A percentile compares a stretch with the other conserved stretches of the same genome.
These are phyloP conservation scores for Auricularia cornea DNA, from an alignment of 768 basidiomycete species.

Conservation along the genomic window DNA sequence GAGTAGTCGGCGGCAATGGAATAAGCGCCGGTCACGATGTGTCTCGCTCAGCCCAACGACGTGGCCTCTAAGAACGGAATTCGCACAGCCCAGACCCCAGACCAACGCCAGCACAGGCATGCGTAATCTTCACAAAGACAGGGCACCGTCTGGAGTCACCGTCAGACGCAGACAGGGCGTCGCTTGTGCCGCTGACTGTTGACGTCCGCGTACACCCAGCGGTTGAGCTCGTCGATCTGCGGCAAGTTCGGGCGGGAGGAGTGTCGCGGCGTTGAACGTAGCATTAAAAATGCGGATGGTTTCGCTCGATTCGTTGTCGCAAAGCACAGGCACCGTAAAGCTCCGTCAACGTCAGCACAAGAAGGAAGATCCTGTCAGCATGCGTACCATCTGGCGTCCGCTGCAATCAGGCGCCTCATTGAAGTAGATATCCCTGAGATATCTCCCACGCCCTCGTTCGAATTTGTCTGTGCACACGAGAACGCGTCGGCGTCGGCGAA, in stretches of 20 bases:
- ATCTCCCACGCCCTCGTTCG: conserved; percentile 54
- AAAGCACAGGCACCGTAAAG: conserved; percentile 85
- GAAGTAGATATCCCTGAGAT: conserved; percentile 82
- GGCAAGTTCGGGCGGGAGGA: conserved; percentile 43
- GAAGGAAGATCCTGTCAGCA: neutral
- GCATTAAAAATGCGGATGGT: conserved; percentile 92
- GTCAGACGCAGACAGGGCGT: neutral
- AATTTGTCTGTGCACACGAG: conserved; percentile 70
- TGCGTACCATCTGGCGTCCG: conserved; percentile 57
- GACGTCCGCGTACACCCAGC: conserved; percentile 78
- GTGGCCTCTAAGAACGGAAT: no score
- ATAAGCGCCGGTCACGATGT: no score
- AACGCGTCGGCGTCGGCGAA: conserved; percentile 63
- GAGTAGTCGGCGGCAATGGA: no score
- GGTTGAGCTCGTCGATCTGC: conserved; percentile 79
- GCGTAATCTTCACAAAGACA: no score
- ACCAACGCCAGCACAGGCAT: no score
- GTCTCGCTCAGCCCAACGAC: no score
- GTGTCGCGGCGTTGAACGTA: conserved; percentile 69
- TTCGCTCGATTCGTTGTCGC: conserved; percentile 95
- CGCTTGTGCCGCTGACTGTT: conserved; percentile 47
- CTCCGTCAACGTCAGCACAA: conserved; percentile 17
- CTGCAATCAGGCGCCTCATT: conserved; percentile 61
- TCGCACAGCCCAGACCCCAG: no score
- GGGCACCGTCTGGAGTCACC: conserved; percentile 49